Evolutionary conservation across 139 green algal genomes (phyloP).

Genomic region (Gonium pectorale): DNA sequence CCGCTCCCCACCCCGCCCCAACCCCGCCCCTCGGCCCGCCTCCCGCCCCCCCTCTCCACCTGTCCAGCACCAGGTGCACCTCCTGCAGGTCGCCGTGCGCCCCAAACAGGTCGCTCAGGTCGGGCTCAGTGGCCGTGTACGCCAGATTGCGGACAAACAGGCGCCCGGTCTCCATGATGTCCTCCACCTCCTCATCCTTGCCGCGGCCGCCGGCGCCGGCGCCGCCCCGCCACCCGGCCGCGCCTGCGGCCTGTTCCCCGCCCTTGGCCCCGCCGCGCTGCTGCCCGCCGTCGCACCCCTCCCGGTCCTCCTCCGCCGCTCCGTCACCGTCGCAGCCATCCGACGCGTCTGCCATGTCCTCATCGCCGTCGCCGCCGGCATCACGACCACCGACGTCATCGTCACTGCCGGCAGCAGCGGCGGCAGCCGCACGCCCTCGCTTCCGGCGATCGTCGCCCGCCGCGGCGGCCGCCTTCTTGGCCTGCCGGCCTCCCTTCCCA

Average conservation of each 20-base stretch:
- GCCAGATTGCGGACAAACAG: conserved; percentile 97
- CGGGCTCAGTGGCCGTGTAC: conserved; percentile 88
- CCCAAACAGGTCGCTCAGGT: conserved; percentile 86
- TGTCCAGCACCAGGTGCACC: conserved; percentile 94
- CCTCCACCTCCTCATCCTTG: conserved; percentile 34
- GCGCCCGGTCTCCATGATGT: conserved; percentile 78
- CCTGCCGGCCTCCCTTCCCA: not conserved
- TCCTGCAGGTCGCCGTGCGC: conserved; percentile 82
- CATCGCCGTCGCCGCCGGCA: not conserved
- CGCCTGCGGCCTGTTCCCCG: not conserved
- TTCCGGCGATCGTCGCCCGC: too few relatives aligned
- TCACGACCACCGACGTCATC: not conserved
- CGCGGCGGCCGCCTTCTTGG: not conserved
- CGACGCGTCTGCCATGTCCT: not conserved
- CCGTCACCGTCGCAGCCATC: not conserved
- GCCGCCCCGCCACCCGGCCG: not conserved
- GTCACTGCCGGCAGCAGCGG: not conserved
- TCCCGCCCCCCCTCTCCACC: conserved; percentile 37
- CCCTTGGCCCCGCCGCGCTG: not conserved
- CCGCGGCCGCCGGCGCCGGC: not conserved
- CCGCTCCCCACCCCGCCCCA: not conserved
- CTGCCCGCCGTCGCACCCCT: too few relatives aligned
- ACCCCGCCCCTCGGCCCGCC: not conserved
- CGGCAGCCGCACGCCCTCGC: not conserved
- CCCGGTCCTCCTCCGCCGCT: not conserved